Percentiles rank a stretch among this genome's conserved stretches.
These are phyloP conservation scores for Staphylotrichum longicolle DNA, from an alignment of 495 filamentous ascomycete genomes.

Conservation along the genomic window DNA sequence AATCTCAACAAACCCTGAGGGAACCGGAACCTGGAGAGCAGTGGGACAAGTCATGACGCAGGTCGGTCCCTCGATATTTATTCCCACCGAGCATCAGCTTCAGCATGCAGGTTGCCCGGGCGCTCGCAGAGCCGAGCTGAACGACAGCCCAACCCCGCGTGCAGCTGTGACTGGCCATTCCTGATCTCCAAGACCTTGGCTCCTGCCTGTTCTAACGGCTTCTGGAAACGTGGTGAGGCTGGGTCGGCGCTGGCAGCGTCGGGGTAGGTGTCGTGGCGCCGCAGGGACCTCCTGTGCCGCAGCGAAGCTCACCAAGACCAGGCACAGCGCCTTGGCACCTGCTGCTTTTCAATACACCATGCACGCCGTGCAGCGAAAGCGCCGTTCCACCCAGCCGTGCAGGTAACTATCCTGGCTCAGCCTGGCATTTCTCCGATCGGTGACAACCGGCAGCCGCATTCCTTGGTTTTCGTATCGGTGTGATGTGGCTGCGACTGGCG, in stretches of 20 bases:
- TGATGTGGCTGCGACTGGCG: too few species aligned
- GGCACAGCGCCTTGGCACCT: not conserved
- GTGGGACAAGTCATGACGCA: not conserved
- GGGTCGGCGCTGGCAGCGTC: not conserved
- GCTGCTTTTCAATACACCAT: not conserved
- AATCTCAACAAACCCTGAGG: too few species aligned
- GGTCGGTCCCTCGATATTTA: too few species aligned
- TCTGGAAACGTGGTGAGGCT: not conserved
- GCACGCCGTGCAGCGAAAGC: too few species aligned
- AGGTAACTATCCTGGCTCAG: too few species aligned
- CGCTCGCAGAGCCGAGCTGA: conserved; percentile 6
- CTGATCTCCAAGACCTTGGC: conserved; percentile 6
- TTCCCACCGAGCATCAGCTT: not conserved
- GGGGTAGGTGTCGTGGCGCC: not conserved
- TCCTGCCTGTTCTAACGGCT: conserved; percentile 8
- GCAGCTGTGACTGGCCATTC: not conserved
- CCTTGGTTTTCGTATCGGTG: too few species aligned
- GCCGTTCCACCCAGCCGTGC: too few species aligned
- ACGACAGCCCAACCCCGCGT: not conserved
- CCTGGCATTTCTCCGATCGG: too few species aligned
- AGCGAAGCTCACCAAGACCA: not conserved
- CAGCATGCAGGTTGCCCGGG: conserved; percentile 9
- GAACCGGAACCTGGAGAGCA: too few species aligned
- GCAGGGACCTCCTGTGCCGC: conserved; percentile 1
- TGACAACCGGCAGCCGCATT: too few species aligned